Percentiles rank a stretch among this genome's conserved stretches.
Conservation (phyloP, 2,329 filamentous ascomycete genomes). For the Beauveria brongniartii region DNA sequence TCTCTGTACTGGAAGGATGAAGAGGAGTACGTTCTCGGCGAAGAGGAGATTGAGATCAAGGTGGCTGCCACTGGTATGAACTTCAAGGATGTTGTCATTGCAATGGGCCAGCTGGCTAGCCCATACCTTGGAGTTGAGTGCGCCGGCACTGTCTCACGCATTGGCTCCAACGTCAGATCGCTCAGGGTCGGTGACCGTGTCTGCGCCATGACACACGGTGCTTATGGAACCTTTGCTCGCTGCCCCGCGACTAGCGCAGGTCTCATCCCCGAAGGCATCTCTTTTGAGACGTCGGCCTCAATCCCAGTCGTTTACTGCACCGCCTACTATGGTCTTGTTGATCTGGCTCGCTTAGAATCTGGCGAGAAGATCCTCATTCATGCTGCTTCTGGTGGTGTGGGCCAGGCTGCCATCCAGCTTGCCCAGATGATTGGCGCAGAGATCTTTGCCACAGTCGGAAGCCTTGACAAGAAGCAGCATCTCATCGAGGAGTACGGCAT, state of each 20-base stretch:
- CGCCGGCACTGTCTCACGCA: conserved; percentile 30
- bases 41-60: conserved; percentile 33
- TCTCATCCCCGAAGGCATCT: conserved; percentile 29
- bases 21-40: conserved; percentile 20
- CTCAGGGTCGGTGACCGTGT: conserved; percentile 68
- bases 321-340: conserved; percentile 31
- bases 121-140: conserved; percentile 32
- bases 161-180: conserved; percentile 53
- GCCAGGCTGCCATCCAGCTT: conserved; percentile 31
- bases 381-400: conserved; percentile 29
- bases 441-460: conserved; percentile 35
- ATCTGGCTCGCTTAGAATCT: conserved; percentile 28
- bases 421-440: conserved; percentile 30
- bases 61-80: conserved; percentile 37
- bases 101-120: conserved; percentile 29
- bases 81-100: conserved; percentile 37
- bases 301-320: conserved; percentile 34
- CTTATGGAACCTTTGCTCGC: conserved; percentile 26
- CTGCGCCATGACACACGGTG: conserved; percentile 37
- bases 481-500: conserved; percentile 31
- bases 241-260: conserved; percentile 26
- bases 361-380: conserved; percentile 34
- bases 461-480: conserved; percentile 28
- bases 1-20: conserved; percentile 32
- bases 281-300: conserved; percentile 30